Percentiles rank a stretch among this genome's conserved stretches.
Evolutionary conservation across 805 yeast species (phyloP).

Genomic region (Priceomyces castillae): DNA sequence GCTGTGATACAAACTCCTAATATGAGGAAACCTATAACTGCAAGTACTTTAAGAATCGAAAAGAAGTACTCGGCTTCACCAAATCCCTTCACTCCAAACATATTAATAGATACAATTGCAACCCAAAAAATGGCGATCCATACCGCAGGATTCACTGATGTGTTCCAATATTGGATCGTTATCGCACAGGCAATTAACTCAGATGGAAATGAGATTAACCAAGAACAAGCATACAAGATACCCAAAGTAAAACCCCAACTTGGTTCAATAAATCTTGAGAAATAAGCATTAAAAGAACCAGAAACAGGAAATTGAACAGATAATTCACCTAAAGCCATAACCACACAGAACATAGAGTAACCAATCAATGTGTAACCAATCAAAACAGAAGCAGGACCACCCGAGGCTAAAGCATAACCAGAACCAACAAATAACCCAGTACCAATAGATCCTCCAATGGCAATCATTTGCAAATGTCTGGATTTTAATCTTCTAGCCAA

Average conservation of each 20-base stretch:
- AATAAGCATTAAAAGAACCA: constrained; percentile 41
- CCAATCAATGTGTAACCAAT: constrained; percentile 60
- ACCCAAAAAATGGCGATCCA: constrained; percentile 37
- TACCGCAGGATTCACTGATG: constrained; percentile 33
- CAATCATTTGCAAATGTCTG: constrained; percentile 61
- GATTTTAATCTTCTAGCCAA: constrained; percentile 42
- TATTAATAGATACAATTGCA: constrained; percentile 25
- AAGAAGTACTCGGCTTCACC: constrained; percentile 37
- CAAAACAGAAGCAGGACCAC: constrained; percentile 46
- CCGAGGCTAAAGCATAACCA: constrained; percentile 36
- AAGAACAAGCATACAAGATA: constrained; percentile 38
- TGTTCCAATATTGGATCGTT: constrained; percentile 34
- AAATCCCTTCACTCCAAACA: constrained; percentile 37
- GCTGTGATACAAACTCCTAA: constrained; percentile 35
- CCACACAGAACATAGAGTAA: constrained; percentile 54
- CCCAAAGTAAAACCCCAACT: constrained; percentile 43
- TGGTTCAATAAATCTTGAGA: constrained; percentile 35
- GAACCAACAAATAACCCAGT: constrained; percentile 42
- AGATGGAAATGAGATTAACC: constrained; percentile 36
- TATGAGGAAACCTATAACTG: constrained; percentile 36
- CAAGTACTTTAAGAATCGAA: constrained; percentile 31
- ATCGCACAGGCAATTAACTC: constrained; percentile 40
- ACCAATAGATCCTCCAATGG: constrained; percentile 61
- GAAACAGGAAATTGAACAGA: constrained; percentile 47
- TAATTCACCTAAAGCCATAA: constrained; percentile 64